phyloP scores from a whole-genome alignment of 2,329 filamentous ascomycete species.

The Stagonosporopsis chrysanthemi region DNA sequence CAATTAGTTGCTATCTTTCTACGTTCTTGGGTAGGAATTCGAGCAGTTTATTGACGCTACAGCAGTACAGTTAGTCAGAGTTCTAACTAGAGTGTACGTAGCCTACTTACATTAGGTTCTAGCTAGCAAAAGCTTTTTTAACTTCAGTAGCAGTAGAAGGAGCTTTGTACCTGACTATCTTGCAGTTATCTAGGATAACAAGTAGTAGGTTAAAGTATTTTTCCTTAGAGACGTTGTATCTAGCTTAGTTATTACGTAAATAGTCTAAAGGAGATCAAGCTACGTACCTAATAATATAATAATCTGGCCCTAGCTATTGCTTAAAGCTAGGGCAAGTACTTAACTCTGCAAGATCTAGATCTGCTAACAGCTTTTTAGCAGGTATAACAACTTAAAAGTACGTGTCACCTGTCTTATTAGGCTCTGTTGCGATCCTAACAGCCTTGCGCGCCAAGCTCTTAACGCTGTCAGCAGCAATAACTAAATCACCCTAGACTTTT shows the following conservation, averaged over 20 bases:
- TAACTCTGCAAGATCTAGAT: constrained; percentile 7
- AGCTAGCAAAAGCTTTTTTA: constrained; percentile 62
- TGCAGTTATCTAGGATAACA: constrained; percentile 39
- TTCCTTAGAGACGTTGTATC: constrained; percentile 49
- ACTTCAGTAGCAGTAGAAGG: constrained; percentile 64
- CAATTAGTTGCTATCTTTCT: neutral
- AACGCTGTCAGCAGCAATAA: neutral
- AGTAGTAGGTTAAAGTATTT: constrained; percentile 58
- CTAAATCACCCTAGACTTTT: neutral
- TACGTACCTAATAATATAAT: constrained; percentile 55
- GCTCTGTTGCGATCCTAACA: neutral
- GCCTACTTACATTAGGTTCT: constrained; percentile 64
- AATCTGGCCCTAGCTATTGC: constrained; percentile 45
- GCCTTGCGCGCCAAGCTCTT: neutral
- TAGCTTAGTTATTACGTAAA: constrained; percentile 47
- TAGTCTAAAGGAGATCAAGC: constrained; percentile 53
- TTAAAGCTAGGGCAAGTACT: constrained; percentile 7
- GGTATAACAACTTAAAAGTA: neutral
- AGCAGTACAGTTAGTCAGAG: no score
- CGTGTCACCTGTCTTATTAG: neutral
- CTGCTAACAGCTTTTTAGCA: neutral
- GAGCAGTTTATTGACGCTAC: neutral
- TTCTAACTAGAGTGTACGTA: no score
- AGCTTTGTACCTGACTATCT: constrained; percentile 8
- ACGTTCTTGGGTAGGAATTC: neutral